These are phyloP conservation scores for Mercurialis annua DNA, from an alignment of 345 rosid genomes.

Conservation along the genomic window DNA sequence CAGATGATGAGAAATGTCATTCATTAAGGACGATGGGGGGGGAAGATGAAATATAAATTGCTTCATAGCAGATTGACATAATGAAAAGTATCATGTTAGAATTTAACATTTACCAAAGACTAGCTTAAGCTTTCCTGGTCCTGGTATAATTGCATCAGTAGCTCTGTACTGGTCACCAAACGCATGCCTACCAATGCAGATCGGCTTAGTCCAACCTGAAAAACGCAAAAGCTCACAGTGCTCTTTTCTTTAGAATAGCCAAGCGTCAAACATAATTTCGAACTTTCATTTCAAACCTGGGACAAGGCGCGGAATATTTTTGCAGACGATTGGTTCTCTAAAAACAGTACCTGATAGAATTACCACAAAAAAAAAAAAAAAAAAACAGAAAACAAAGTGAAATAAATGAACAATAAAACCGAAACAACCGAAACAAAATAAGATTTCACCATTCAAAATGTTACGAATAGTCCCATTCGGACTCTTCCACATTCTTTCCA, in stretches of 20 bases:
- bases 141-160: slow-evolving; percentile 80
- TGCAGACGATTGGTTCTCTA: slow-evolving; percentile 96
- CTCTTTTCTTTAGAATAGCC: neutral
- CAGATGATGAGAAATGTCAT: neutral
- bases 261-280: slow-evolving; percentile 2
- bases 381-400: neutral
- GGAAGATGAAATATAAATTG: neutral
- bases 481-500: slow-evolving; percentile 35
- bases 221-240: neutral
- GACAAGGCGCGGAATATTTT: slow-evolving; percentile 78
- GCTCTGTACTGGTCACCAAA: slow-evolving; percentile 96
- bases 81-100: neutral
- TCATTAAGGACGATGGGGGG: neutral
- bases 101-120: slow-evolving; percentile 58
- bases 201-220: slow-evolving; percentile 94
- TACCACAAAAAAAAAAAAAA: neutral
- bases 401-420: neutral
- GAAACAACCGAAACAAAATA: neutral
- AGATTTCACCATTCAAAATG: slow-evolving; percentile 28
- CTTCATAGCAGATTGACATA: neutral
- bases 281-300: slow-evolving; percentile 48
- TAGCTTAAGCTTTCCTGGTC: slow-evolving; percentile 85
- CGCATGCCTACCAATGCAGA: slow-evolving; percentile 98
- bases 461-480: slow-evolving; percentile 36
- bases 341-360: slow-evolving; percentile 81